phyloP scores from a whole-genome alignment of 2,329 filamentous ascomycete genomes.

The Sclerotinia minor region DNA sequence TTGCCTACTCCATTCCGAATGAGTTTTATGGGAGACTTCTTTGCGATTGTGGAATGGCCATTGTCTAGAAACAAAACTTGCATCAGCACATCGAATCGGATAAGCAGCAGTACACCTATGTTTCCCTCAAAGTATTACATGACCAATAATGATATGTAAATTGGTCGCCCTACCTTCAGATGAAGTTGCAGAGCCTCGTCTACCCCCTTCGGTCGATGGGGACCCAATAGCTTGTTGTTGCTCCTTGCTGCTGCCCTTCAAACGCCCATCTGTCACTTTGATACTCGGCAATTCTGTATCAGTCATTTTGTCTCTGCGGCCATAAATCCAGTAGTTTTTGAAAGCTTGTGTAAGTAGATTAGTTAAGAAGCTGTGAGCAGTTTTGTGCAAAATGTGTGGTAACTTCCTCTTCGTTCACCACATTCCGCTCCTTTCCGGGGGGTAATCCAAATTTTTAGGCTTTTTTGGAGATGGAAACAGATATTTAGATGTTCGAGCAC shows the following conservation, averaged over 20 bases:
- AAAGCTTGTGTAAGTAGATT: neutral
- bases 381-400: constrained; percentile 11
- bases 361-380: neutral
- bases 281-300: constrained; percentile 38
- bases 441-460: neutral
- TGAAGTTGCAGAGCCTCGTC: constrained; percentile 38
- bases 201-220: constrained; percentile 38
- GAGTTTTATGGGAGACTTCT: constrained; percentile 36
- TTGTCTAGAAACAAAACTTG: constrained; percentile 30
- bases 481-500: constrained; percentile 16
- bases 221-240: constrained; percentile 32
- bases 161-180: constrained; percentile 38
- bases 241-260: constrained; percentile 31
- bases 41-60: constrained; percentile 32
- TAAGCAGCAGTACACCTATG: neutral
- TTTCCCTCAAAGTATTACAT: neutral
- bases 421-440: constrained; percentile 4
- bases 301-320: constrained; percentile 37
- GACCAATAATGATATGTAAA: neutral
- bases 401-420: constrained; percentile 10
- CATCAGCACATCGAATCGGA: constrained; percentile 22
- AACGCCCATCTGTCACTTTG: constrained; percentile 37
- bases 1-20: constrained; percentile 35
- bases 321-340: constrained; percentile 30
- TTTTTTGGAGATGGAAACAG: constrained; percentile 17